These are phyloP conservation scores for Candida sithepensis DNA, from an alignment of 805 yeast genomes.

Conservation along the genomic window DNA sequence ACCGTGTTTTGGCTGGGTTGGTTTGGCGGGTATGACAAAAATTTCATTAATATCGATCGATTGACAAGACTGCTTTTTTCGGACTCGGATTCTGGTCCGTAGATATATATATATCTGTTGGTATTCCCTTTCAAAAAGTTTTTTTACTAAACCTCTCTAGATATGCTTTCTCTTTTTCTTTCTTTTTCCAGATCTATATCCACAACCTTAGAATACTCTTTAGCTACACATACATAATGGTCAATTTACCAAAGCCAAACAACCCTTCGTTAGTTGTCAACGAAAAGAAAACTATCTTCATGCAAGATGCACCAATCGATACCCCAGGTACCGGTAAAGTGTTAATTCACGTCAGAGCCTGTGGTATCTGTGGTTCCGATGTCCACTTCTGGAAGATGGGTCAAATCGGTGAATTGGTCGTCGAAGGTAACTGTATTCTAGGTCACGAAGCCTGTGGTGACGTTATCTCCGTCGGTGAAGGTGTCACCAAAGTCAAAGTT, in stretches of 20 bases:
- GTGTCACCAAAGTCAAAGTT: constrained; percentile 40
- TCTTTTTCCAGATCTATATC: background rate
- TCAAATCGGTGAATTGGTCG: constrained; percentile 47
- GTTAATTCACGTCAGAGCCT: constrained; percentile 53
- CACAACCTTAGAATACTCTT: background rate
- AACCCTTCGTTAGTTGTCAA: constrained; percentile 24
- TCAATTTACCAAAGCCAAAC: constrained; percentile 1
- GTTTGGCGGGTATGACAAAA: no score
- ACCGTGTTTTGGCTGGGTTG: no score
- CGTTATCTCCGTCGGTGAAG: constrained; percentile 46
- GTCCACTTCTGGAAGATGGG: constrained; percentile 68
- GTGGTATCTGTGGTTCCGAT: constrained; percentile 77
- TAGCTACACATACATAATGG: background rate
- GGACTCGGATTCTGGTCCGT: background rate
- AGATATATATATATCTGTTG: background rate
- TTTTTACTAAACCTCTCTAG: no score
- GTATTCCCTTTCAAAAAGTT: background rate
- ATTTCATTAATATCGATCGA: background rate
- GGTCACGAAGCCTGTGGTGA: constrained; percentile 48
- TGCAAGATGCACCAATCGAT: constrained; percentile 17
- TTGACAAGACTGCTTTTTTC: background rate
- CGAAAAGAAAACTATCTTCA: constrained; percentile 15
- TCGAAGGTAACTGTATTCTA: constrained; percentile 34
- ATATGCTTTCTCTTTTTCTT: no score
- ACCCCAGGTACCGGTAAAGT: constrained; percentile 40